Evolutionary conservation across 2,329 filamentous ascomycete genomes (phyloP).

Genomic region (Alternaria metachromatica): DNA sequence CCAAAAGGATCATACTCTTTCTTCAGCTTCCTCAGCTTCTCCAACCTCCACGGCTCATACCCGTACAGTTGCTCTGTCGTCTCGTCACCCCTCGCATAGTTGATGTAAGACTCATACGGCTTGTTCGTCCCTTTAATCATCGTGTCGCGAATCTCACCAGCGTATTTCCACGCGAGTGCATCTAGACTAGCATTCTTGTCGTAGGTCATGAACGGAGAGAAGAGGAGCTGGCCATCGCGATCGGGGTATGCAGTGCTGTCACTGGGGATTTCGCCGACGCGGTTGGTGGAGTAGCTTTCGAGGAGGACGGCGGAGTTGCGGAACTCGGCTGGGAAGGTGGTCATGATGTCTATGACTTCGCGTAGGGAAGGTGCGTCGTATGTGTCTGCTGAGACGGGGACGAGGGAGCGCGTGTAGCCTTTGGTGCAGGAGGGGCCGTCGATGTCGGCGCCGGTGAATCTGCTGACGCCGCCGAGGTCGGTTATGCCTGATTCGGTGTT

Average conservation of each 20-base stretch:
- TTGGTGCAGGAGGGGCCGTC: constrained; percentile 23
- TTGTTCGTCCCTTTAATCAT: constrained; percentile 17
- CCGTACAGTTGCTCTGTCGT: constrained; percentile 42
- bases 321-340: constrained; percentile 14
- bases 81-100: constrained; percentile 43
- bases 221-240: constrained; percentile 20
- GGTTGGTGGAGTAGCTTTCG: constrained; percentile 25
- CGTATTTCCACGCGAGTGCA: constrained; percentile 13
- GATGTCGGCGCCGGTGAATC: constrained; percentile 8
- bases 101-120: constrained; percentile 35
- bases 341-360: constrained; percentile 20
- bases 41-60: constrained; percentile 42
- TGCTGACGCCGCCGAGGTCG: constrained; percentile 24
- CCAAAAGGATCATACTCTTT: constrained; percentile 41
- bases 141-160: constrained; percentile 13
- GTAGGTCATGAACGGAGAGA: constrained; percentile 21
- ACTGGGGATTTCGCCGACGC: constrained; percentile 16
- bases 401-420: constrained; percentile 13
- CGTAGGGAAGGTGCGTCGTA: constrained; percentile 19
- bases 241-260: constrained; percentile 29
- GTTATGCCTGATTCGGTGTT: constrained; percentile 13
- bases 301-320: constrained; percentile 19
- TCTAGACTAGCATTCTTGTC: constrained; percentile 20
- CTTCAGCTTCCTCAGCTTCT: constrained; percentile 43
- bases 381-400: constrained; percentile 16